Percentiles rank a stretch among this genome's conserved stretches.
Conservation (phyloP, 2,329 filamentous ascomycete species). For the Didymella pomorum region DNA sequence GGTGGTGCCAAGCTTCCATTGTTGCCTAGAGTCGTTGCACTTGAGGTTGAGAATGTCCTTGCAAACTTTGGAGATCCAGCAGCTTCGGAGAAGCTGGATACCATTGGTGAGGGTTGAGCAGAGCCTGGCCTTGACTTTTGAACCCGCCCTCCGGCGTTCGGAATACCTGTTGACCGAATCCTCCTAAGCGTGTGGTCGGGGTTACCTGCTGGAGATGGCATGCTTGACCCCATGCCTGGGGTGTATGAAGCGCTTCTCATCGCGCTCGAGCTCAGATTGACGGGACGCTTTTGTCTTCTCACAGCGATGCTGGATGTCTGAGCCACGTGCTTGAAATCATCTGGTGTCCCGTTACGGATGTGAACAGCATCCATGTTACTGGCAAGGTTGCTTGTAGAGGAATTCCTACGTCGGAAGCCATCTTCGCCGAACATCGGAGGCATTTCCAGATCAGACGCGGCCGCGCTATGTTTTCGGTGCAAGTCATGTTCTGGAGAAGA, state of each 20-base stretch:
- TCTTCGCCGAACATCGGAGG: constrained; percentile 44
- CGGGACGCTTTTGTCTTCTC: constrained; percentile 52
- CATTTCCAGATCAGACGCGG: constrained; percentile 43
- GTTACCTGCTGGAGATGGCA: constrained; percentile 51
- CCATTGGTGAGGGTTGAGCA: constrained; percentile 59
- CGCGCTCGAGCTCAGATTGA: constrained; percentile 51
- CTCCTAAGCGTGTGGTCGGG: constrained; percentile 55
- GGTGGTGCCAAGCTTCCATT: constrained; percentile 56
- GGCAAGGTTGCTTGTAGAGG: constrained; percentile 51
- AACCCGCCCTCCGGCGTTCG: constrained; percentile 55
- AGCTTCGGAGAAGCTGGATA: constrained; percentile 56
- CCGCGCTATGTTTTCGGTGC: constrained; percentile 40
- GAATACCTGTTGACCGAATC: constrained; percentile 57
- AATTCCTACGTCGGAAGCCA: constrained; percentile 46
- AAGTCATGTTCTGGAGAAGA: constrained; percentile 45
- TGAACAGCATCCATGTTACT: constrained; percentile 51
- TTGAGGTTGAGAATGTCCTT: constrained; percentile 50
- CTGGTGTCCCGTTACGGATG: constrained; percentile 46
- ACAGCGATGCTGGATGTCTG: constrained; percentile 54
- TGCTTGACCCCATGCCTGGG: constrained; percentile 50
- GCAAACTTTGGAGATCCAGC: constrained; percentile 57
- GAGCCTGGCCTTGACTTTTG: constrained; percentile 56
- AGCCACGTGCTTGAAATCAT: constrained; percentile 49
- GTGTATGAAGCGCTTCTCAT: constrained; percentile 55
- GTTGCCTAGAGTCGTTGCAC: constrained; percentile 45